phyloP scores from a whole-genome alignment of 768 basidiomycete genomes.

The Cytidiella melzeri region DNA sequence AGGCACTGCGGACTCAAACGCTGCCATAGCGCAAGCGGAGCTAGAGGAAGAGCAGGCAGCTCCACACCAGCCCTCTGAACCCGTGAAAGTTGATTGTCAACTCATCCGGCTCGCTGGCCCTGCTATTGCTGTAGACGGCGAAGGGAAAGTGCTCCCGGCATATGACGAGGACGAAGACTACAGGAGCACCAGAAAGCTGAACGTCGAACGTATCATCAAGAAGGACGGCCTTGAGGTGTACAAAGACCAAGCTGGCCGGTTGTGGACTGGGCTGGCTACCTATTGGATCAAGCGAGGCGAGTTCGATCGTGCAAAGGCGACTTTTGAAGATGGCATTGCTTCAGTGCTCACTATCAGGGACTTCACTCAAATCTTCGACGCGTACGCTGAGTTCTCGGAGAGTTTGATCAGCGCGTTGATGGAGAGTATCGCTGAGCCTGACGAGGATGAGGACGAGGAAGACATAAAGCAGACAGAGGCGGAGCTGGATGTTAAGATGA shows the following conservation, averaged over 20 bases:
- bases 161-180: constrained; percentile 88
- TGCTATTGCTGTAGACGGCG: constrained; percentile 43
- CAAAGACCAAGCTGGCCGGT: constrained; percentile 92
- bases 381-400: constrained; percentile 92
- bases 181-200: constrained; percentile 57
- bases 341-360: constrained; percentile 89
- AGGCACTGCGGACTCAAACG: constrained; percentile 58
- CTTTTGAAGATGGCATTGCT: constrained; percentile 83
- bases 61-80: constrained; percentile 20
- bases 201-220: constrained; percentile 80
- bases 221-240: constrained; percentile 85
- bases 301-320: constrained; percentile 83
- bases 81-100: constrained; percentile 49
- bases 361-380: constrained; percentile 97
- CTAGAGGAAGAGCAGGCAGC: constrained; percentile 29
- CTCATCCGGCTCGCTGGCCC: constrained; percentile 71
- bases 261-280: constrained; percentile 95
- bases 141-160: constrained; percentile 39
- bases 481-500: constrained; percentile 86
- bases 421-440: constrained; percentile 73
- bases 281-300: constrained; percentile 98
- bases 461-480: constrained; percentile 71
- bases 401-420: constrained; percentile 85
- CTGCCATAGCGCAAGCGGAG: constrained; percentile 42
- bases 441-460: constrained; percentile 73